Evolutionary conservation across 805 yeast species (phyloP).

Genomic region (Candida glaebosa): DNA sequence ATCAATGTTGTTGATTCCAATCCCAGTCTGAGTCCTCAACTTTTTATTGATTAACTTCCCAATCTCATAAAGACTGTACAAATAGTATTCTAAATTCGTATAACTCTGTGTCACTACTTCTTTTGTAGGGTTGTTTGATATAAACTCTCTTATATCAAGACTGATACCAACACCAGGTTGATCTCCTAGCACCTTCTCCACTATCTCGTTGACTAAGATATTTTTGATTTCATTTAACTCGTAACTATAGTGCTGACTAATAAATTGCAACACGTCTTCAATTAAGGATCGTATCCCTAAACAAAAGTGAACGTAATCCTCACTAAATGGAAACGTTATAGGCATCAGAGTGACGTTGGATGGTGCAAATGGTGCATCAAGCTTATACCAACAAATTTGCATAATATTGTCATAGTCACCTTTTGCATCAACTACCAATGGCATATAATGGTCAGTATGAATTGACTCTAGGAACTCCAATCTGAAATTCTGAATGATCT

Average conservation of each 20-base stretch:
- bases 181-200: slow-evolving; percentile 66
- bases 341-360: slow-evolving; percentile 51
- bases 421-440: slow-evolving; percentile 62
- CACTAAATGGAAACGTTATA: slow-evolving; percentile 73
- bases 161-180: slow-evolving; percentile 53
- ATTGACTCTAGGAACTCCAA: slow-evolving; percentile 59
- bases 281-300: slow-evolving; percentile 66
- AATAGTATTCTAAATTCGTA: slow-evolving; percentile 83
- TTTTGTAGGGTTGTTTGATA: slow-evolving; percentile 63
- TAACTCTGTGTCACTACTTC: slow-evolving; percentile 88
- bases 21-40: slow-evolving; percentile 35
- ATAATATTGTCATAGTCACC: slow-evolving; percentile 61
- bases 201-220: slow-evolving; percentile 54
- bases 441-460: slow-evolving; percentile 84
- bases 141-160: slow-evolving; percentile 51
- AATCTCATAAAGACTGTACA: slow-evolving; percentile 69
- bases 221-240: slow-evolving; percentile 56
- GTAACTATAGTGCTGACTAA: slow-evolving; percentile 61
- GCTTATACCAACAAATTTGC: slow-evolving; percentile 66
- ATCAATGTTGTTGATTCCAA: slow-evolving; percentile 38
- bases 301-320: slow-evolving; percentile 84
- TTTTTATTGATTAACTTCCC: slow-evolving; percentile 42
- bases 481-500: slow-evolving; percentile 52
- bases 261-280: slow-evolving; percentile 58
- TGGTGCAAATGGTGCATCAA: slow-evolving; percentile 45